These are phyloP conservation scores for Ogataea paradorogensis DNA, from an alignment of 805 yeast species.

Conservation along the genomic window DNA sequence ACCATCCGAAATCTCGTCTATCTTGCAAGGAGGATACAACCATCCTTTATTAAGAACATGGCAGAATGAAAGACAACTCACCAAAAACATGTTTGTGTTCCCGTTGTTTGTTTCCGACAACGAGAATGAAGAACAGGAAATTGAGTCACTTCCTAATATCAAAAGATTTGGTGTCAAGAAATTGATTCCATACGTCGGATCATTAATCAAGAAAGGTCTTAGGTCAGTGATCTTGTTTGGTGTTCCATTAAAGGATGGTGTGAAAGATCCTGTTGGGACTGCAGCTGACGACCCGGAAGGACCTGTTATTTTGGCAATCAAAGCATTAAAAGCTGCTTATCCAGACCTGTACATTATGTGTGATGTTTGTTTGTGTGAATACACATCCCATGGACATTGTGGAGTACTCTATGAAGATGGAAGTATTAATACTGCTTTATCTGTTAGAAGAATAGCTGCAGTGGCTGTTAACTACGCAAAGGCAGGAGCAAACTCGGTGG, in stretches of 20 bases:
- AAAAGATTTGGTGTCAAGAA: slow-evolving; percentile 82
- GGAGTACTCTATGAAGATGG: slow-evolving; percentile 90
- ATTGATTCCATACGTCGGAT: slow-evolving; percentile 65
- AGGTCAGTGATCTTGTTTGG: slow-evolving; percentile 88
- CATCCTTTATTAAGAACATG: slow-evolving; percentile 86
- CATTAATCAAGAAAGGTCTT: slow-evolving; percentile 76
- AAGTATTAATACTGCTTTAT: slow-evolving; percentile 64
- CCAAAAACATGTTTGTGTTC: slow-evolving; percentile 87
- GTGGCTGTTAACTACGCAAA: slow-evolving; percentile 93
- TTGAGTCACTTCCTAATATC: slow-evolving; percentile 83
- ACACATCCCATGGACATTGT: slow-evolving; percentile 97
- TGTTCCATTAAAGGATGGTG: slow-evolving; percentile 73
- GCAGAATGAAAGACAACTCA: slow-evolving; percentile 83
- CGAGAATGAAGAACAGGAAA: slow-evolving; percentile 72
- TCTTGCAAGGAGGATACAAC: slow-evolving; percentile 91
- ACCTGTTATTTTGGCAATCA: slow-evolving; percentile 83
- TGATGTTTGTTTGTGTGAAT: slow-evolving; percentile 96
- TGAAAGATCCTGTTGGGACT: slow-evolving; percentile 78
- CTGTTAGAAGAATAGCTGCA: slow-evolving; percentile 83
- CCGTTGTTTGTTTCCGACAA: slow-evolving; percentile 84
- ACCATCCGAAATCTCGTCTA: slow-evolving; percentile 64
- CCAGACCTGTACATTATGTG: slow-evolving; percentile 87
- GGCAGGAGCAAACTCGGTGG: slow-evolving; percentile 95
- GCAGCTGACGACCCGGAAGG: slow-evolving; percentile 96
- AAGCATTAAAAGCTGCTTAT: slow-evolving; percentile 57